These are phyloP conservation scores for Mycena capillaripes DNA, from an alignment of 768 basidiomycete species.

Conservation along the genomic window DNA sequence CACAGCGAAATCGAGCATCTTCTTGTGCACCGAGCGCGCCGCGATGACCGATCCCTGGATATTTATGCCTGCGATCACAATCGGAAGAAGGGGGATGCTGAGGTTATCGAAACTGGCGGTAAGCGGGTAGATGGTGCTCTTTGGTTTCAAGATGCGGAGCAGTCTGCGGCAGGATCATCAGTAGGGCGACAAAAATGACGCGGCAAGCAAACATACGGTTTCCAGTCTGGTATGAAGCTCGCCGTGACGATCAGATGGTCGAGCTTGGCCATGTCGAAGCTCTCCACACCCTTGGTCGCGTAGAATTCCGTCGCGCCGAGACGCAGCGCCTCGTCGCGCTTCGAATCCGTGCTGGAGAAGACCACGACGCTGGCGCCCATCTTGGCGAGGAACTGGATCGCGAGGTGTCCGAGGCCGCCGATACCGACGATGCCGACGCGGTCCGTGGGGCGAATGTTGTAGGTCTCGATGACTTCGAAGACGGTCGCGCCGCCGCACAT, in stretches of 20 bases:
- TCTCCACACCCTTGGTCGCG: constrained; percentile 41
- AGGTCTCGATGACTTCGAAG: constrained; percentile 13
- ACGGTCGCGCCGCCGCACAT: constrained; percentile 40
- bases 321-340: constrained; percentile 47
- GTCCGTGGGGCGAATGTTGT: constrained; percentile 15
- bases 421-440: constrained; percentile 49
- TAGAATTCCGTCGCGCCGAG: constrained; percentile 53
- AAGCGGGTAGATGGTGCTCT: constrained; percentile 25
- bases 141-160: constrained; percentile 27
- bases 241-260: constrained; percentile 50
- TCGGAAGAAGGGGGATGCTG: constrained; percentile 17
- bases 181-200: background rate
- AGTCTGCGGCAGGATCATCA: background rate
- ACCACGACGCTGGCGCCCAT: constrained; percentile 57
- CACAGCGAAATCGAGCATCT: constrained; percentile 44
- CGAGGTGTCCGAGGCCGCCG: constrained; percentile 56
- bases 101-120: constrained; percentile 13
- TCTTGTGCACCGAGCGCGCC: background rate
- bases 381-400: constrained; percentile 53
- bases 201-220: background rate
- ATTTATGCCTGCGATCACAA: background rate
- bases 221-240: constrained; percentile 29
- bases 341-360: constrained; percentile 49
- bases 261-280: constrained; percentile 44
- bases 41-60: background rate